Evolutionary conservation across 2,329 filamentous ascomycete genomes (phyloP), one percentile per base, ranked within the genome.

Genomic region (Lachnellula hyalina): DNA sequence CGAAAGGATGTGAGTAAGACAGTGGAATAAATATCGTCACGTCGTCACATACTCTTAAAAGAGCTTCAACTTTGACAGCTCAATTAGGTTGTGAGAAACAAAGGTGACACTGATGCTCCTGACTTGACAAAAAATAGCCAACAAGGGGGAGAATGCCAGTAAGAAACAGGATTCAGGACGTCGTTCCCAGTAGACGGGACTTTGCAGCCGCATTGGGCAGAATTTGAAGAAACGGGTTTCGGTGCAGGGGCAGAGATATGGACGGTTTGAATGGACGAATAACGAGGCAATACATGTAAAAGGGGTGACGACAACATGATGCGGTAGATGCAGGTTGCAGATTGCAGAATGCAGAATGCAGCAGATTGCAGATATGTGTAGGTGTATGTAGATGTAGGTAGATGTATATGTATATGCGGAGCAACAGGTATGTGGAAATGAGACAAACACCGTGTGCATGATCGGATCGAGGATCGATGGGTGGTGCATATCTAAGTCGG

Each of bases 391-490:
- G 38, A n/a, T 15, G 14, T 15, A 40, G 5, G 36, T 40, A n/a
- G 23, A 25, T 7, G 25, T 25, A 25, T 25, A 25, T 25, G 25
- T 25, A 3, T 40, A 40, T 35, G 46, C 46, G 23, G 46, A 17
- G 25, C 15, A 48, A 35, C 46, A 35, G 15, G 14, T 25, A 41
- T 17, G 23, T 40, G 17, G 28, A 28, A 17, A 42, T 53, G 51
- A 49, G 51, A 42, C 45, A 53, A 47, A 36, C 51, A 53, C 15
- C 14, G 34, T 47, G 23, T 50, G 52, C 52, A 50, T 48, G 47
- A 54, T 54, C 52, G 52, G 46, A 54, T 49, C 47, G 47, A 23
- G 38, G 45, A 49, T 53, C 44, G 51, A 34, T 54, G 40, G 34
- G 47, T 40, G 34, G 47, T 38, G 32, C 8, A 5, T 44, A 44